Conservation (phyloP, 192 early-diverging fungal species). For the Gigaspora rosea region DNA sequence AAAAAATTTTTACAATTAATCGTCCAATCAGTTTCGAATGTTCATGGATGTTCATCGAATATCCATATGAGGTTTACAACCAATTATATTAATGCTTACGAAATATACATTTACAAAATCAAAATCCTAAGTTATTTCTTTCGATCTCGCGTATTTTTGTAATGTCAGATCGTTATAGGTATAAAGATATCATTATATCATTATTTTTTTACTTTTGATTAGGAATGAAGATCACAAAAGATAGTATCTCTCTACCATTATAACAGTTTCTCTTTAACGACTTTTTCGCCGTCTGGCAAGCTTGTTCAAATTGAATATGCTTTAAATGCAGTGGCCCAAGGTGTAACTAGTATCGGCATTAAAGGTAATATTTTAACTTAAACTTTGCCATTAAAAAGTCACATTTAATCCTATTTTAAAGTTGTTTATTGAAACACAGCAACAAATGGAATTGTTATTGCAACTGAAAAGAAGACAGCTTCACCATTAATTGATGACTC, state of each 20-base stretch:
- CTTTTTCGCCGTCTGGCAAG: slow-evolving; percentile 99
- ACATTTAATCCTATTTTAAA: not conserved
- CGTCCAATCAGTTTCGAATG: not conserved
- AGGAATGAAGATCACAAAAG: not conserved
- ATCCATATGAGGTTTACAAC: not conserved
- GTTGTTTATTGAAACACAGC: slow-evolving; percentile 52
- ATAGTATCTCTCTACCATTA: not conserved
- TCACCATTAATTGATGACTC: slow-evolving; percentile 93
- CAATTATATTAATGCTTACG: not conserved
- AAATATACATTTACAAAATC: too few species aligned
- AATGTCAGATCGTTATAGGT: slow-evolving; percentile 31
- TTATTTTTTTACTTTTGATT: not conserved
- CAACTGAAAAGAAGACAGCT: slow-evolving; percentile 94
- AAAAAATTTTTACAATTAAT: not conserved
- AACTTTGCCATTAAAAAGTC: not conserved
- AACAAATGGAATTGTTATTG: slow-evolving; percentile 96
- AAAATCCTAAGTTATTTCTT: too few species aligned
- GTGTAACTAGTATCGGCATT: slow-evolving; percentile 92
- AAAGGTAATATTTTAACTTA: slow-evolving; percentile 63
- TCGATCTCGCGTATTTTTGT: not conserved
- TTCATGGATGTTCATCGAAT: not conserved
- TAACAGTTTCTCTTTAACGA: slow-evolving; percentile 95
- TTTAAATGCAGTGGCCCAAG: slow-evolving; percentile 85
- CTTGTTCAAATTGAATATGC: slow-evolving; percentile 99
- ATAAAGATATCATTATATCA: not conserved